A percentile compares a stretch with the other conserved stretches of the same genome.
Conservation (phyloP, 2,329 filamentous ascomycete genomes). For the Talaromyces sp. region DNA sequence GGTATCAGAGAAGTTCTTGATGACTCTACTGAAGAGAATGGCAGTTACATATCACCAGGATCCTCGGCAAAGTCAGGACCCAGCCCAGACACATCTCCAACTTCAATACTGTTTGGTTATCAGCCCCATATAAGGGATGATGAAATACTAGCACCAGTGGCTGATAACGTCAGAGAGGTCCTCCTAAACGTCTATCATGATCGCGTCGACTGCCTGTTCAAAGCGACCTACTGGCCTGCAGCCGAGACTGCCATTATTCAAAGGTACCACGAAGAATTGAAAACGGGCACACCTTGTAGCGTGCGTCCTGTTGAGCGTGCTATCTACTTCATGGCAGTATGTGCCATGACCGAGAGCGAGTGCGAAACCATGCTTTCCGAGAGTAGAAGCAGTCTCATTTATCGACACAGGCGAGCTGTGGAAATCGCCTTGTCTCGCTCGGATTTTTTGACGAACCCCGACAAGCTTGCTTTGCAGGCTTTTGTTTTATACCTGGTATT, state of each 20-base stretch:
- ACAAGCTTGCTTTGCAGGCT: slow-evolving; percentile 2
- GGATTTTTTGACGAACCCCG: slow-evolving; percentile 3
- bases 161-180: neutral
- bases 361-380: slow-evolving; percentile 8
- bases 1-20: slow-evolving; percentile 8
- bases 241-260: neutral
- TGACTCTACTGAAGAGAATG: neutral
- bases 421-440: slow-evolving; percentile 1
- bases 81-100: neutral
- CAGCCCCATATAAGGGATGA: neutral
- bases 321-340: slow-evolving; percentile 10
- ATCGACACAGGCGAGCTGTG: neutral
- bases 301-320: neutral
- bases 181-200: slow-evolving; percentile 6
- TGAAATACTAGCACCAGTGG: neutral
- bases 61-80: neutral
- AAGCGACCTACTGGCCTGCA: slow-evolving; percentile 7
- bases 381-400: neutral
- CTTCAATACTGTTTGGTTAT: slow-evolving; percentile 2
- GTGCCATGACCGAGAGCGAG: neutral
- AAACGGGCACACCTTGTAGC: neutral
- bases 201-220: slow-evolving; percentile 9
- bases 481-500: slow-evolving; percentile 4
- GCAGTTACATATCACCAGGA: neutral
- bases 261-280: neutral